Evolutionary conservation across 805 yeast genomes (phyloP).

Genomic region (Pichia rugopelliculosa): DNA sequence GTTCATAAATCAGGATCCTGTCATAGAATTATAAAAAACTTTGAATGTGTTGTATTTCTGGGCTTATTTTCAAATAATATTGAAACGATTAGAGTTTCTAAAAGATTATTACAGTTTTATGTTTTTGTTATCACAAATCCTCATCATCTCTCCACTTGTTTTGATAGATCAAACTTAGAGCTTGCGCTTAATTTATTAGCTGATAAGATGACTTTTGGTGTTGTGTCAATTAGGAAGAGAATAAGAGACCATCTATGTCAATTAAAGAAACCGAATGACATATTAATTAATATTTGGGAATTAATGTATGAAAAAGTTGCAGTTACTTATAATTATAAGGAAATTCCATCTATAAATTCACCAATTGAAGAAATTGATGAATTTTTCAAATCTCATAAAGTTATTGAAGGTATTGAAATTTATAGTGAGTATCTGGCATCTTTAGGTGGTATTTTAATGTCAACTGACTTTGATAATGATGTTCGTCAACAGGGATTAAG

Average conservation of each 20-base stretch:
- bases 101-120: constrained; percentile 31
- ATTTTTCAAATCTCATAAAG: constrained; percentile 1
- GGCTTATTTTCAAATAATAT: constrained; percentile 45
- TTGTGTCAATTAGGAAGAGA: constrained; percentile 66
- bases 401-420: constrained; percentile 29
- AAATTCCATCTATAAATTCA: neutral
- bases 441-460: constrained; percentile 54
- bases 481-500: constrained; percentile 22
- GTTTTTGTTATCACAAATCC: constrained; percentile 15
- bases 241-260: constrained; percentile 37
- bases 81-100: constrained; percentile 42
- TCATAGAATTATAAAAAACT: constrained; percentile 28
- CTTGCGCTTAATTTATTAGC: constrained; percentile 39
- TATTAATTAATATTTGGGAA: constrained; percentile 36
- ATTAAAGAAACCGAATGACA: constrained; percentile 30
- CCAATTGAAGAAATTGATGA: constrained; percentile 4
- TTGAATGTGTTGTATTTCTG: constrained; percentile 46
- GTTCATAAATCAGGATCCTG: constrained; percentile 25
- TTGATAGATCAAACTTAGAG: constrained; percentile 26
- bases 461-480: constrained; percentile 22
- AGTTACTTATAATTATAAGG: constrained; percentile 12
- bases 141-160: constrained; percentile 21
- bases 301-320: constrained; percentile 35
- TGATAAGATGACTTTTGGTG: constrained; percentile 60
- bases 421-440: constrained; percentile 70